Percentiles rank a stretch among this genome's conserved stretches.
Evolutionary conservation across 768 basidiomycete species (phyloP).

Genomic region (Dacryopinax primogenitus): DNA sequence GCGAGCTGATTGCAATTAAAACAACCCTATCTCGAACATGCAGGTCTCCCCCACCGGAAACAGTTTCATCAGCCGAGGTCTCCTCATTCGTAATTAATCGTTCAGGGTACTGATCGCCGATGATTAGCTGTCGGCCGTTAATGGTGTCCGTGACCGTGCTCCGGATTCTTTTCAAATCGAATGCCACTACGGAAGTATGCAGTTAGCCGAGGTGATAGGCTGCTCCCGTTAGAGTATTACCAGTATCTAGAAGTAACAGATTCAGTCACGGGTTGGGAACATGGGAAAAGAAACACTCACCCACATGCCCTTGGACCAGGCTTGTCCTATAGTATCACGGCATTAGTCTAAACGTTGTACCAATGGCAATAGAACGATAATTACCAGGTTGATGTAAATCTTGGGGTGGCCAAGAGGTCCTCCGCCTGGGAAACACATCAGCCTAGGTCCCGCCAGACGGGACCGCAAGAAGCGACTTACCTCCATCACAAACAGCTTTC

Average conservation of each 20-base stretch:
- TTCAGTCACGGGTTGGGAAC: background rate
- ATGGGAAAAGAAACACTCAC: constrained; percentile 38
- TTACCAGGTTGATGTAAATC: constrained; percentile 86
- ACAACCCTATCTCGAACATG: too few relatives aligned
- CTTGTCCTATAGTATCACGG: constrained; percentile 48
- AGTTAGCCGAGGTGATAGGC: constrained; percentile 13
- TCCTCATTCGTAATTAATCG: too few relatives aligned
- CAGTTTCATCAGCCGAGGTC: too few relatives aligned
- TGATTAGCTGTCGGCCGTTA: background rate
- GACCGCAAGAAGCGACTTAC: constrained; percentile 31
- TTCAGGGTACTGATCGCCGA: too few relatives aligned
- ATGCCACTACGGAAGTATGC: constrained; percentile 58
- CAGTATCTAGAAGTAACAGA: constrained; percentile 26
- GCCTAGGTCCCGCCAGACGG: background rate
- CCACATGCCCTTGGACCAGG: constrained; percentile 79
- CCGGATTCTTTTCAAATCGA: constrained; percentile 74
- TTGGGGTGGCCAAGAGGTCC: constrained; percentile 94
- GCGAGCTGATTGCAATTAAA: too few relatives aligned
- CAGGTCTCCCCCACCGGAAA: too few relatives aligned
- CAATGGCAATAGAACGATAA: constrained; percentile 2
- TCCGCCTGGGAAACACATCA: constrained; percentile 43
- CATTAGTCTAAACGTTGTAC: background rate
- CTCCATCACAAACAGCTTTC: constrained; percentile 88
- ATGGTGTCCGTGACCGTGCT: constrained; percentile 46
- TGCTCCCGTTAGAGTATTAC: constrained; percentile 17